Evolutionary conservation across 2,329 filamentous ascomycete species (phyloP).

Genomic region (Chaetomium sp.): DNA sequence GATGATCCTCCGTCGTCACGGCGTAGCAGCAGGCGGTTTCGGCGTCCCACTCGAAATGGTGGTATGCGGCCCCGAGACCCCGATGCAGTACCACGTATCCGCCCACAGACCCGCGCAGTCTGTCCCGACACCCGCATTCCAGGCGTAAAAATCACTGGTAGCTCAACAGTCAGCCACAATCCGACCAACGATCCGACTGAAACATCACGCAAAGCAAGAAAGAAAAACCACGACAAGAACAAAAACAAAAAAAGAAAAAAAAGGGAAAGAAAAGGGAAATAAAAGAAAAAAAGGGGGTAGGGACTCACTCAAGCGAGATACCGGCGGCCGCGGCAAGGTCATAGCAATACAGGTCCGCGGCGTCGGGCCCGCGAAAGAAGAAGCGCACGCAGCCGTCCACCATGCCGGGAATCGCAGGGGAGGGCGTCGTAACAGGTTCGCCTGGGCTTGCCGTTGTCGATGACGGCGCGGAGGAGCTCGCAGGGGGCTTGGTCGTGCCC

Average conservation of each 20-base stretch:
- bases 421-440: conserved; percentile 35
- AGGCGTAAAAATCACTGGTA: background rate
- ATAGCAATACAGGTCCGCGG: background rate
- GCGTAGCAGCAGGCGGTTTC: background rate
- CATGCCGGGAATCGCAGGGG: conserved; percentile 35
- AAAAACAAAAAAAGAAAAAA: too few relatives aligned
- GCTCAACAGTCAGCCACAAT: background rate
- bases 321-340: conserved; percentile 2
- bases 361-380: conserved; percentile 9
- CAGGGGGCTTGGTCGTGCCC: background rate
- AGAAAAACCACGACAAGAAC: too few relatives aligned
- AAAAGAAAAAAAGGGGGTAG: background rate
- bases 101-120: conserved; percentile 8
- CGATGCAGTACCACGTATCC: conserved; percentile 14
- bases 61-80: conserved; percentile 8
- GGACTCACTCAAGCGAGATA: conserved; percentile 4
- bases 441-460: conserved; percentile 9
- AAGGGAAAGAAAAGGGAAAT: too few relatives aligned
- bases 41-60: conserved; percentile 12
- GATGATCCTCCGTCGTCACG: background rate
- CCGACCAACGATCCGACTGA: background rate
- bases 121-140: background rate
- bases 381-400: conserved; percentile 23
- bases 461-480: conserved; percentile 9
- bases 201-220: too few relatives aligned